phyloP scores from a whole-genome alignment of 495 filamentous ascomycete genomes.

The Xylaria telfairii region DNA sequence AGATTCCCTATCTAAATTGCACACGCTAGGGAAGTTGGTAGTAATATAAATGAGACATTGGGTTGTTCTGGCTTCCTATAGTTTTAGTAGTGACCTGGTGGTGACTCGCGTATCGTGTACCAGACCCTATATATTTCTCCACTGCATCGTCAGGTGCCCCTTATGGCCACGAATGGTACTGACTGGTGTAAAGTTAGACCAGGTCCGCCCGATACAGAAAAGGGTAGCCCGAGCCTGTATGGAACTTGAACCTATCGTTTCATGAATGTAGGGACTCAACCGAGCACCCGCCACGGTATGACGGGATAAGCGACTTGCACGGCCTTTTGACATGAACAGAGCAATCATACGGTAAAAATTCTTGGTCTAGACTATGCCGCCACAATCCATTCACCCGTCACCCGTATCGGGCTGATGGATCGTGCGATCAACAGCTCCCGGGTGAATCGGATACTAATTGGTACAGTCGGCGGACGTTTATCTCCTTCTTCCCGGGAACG shows the following conservation, averaged over 20 bases:
- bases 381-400: neutral
- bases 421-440: neutral
- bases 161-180: neutral
- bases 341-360: neutral
- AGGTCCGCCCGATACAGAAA: neutral
- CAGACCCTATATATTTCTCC: neutral
- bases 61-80: neutral
- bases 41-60: neutral
- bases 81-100: neutral
- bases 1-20: neutral
- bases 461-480: neutral
- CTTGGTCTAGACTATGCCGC: neutral
- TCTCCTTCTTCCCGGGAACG: neutral
- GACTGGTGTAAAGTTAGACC: neutral
- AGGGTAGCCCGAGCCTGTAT: neutral
- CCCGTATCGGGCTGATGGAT: neutral
- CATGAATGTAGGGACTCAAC: neutral
- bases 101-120: conserved; percentile 15
- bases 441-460: neutral
- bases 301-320: neutral
- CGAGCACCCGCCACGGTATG: neutral
- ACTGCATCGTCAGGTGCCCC: neutral
- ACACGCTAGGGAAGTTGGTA: neutral
- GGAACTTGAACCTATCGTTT: neutral
- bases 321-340: neutral